A percentile compares a stretch with the other conserved stretches of the same genome.
phyloP scores from a whole-genome alignment of 1,284 basidiomycete species.

The Golubevia pallescens region DNA sequence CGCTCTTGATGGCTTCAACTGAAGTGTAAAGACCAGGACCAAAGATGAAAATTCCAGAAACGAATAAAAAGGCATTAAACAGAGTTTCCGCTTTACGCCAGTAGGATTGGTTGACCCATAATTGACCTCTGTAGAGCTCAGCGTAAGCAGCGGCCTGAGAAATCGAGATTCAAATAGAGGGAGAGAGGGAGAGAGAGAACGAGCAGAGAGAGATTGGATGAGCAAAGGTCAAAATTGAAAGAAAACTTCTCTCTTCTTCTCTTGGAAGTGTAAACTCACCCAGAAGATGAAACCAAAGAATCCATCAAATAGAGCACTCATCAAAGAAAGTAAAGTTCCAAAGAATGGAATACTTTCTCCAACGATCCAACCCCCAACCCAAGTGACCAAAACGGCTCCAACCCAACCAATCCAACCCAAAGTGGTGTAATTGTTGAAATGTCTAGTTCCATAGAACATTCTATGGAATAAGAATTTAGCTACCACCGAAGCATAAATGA shows the following conservation, averaged over 20 bases:
- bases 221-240: no score
- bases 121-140: slow-evolving; percentile 14
- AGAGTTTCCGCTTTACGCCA: slow-evolving; percentile 2
- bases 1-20: slow-evolving; percentile 26
- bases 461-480: slow-evolving; percentile 57
- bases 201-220: no score
- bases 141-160: slow-evolving; percentile 12
- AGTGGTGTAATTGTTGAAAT: slow-evolving; percentile 59
- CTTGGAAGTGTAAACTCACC: slow-evolving; percentile 40
- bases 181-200: no score
- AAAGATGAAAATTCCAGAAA: slow-evolving; percentile 49
- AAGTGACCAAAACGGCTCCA: slow-evolving; percentile 44
- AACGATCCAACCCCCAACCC: slow-evolving; percentile 58
- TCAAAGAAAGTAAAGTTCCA: slow-evolving; percentile 43
- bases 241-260: no score
- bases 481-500: slow-evolving; percentile 51
- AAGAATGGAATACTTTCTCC: slow-evolving; percentile 60
- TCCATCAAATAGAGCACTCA: slow-evolving; percentile 63
- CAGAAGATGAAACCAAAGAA: slow-evolving; percentile 62
- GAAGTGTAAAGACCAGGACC: slow-evolving; percentile 47
- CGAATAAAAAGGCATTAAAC: slow-evolving; percentile 47
- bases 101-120: slow-evolving; percentile 11
- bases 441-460: slow-evolving; percentile 47
- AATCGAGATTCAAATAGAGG: no score
- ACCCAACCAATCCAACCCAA: slow-evolving; percentile 62